A percentile compares a stretch with the other conserved stretches of the same genome.
phyloP scores from a whole-genome alignment of 768 basidiomycete species.

The Wakefieldia striispora region DNA sequence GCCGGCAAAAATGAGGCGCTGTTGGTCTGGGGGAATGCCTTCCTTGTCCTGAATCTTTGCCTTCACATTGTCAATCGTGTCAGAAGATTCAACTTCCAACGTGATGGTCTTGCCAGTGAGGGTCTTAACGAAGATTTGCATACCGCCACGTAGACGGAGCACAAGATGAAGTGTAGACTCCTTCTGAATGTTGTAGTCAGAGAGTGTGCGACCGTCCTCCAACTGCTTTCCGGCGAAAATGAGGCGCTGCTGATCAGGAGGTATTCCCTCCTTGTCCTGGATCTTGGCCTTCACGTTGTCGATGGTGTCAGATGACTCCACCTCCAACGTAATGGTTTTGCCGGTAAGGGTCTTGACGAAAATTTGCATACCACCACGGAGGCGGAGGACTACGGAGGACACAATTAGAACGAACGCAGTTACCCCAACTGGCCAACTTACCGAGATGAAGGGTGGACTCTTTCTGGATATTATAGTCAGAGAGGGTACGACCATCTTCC shows the following conservation, averaged over 20 bases:
- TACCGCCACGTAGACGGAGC: conserved; percentile 65
- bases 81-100: conserved; percentile 70
- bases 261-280: conserved; percentile 81
- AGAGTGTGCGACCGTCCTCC: conserved; percentile 88
- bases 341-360: conserved; percentile 87
- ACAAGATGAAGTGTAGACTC: conserved; percentile 78
- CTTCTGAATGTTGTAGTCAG: conserved; percentile 84
- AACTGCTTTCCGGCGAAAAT: conserved; percentile 95
- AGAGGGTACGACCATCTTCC: conserved; percentile 87
- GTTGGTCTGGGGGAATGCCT: conserved; percentile 76
- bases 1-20: conserved; percentile 77
- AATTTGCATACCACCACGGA: conserved; percentile 90
- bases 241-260: conserved; percentile 81
- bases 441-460: conserved; percentile 67
- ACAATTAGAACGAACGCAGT: neutral
- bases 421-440: neutral
- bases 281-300: conserved; percentile 87
- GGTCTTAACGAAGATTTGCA: conserved; percentile 74
- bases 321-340: conserved; percentile 91
- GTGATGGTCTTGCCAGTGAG: conserved; percentile 78
- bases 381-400: conserved; percentile 56
- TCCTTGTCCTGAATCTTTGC: conserved; percentile 81
- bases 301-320: conserved; percentile 91
- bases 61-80: conserved; percentile 78
- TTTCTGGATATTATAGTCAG: conserved; percentile 91